Evolutionary conservation across 768 basidiomycete species (phyloP), one percentile per base, ranked within the genome.

Genomic region (Hirschioporus abietinus): DNA sequence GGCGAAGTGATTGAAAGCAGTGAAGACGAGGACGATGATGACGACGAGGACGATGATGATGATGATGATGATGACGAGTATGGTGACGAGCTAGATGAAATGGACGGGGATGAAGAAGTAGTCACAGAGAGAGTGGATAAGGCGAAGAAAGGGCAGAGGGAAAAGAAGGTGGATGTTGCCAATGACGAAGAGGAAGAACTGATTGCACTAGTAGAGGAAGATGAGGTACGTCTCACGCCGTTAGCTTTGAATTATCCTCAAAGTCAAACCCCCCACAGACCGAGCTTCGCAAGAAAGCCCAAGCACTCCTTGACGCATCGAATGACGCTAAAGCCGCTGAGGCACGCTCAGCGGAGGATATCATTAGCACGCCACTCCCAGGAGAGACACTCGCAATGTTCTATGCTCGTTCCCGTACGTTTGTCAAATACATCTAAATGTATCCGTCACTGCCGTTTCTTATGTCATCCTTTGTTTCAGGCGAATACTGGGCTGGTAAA

Each of bases 371-470:
- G 0, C 95, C 95, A 0, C 79, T 90, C 2, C 92, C 93, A 0
- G 92, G 93, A 12, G 95, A 96, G 75, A 91, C 90, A 0, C 77
- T 95, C 8, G 88, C 92, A 0, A 82, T 83, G 76, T 96, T 96
- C 74, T 96, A 94, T 71, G 86, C 89, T 6, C 86, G 93, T 8
- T 88, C 90, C 20, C 85, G 92, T 90, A 74, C 70, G 89, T 80
- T 10, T 6, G 30, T 20, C 42, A 2, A 12, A 10, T 5, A 52
- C 20, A 52, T 12, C 12, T 2, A 4, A n/a, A 1, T 18, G 12
- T 7, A 24, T 7, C 12, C 15, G n/a, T n/a, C n/a, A n/a, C 42
- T 8, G 63, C 42, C 42, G 8, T 57, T 24, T 36, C n/a, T 6
- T 34, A 59, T 25, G 27, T 26, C 34, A 10, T 2, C 64, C 18